Evolutionary conservation across 1,139 yeast species (phyloP).

Genomic region (Pichia cactophila): DNA sequence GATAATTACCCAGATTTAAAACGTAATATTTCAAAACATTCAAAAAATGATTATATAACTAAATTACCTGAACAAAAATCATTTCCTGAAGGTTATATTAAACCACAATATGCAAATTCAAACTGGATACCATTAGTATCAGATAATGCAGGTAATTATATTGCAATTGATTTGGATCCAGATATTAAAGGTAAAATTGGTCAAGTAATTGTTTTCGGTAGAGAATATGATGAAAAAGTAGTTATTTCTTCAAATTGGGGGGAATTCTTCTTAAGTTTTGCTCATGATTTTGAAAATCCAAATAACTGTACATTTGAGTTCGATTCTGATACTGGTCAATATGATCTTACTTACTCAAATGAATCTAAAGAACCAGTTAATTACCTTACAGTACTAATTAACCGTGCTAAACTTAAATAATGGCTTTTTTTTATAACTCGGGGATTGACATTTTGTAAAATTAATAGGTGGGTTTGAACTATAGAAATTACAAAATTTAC

Average conservation of each 20-base stretch:
- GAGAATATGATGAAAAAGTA: conserved; percentile 53
- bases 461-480: no score
- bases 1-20: conserved; percentile 17
- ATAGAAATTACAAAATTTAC: no score
- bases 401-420: conserved; percentile 1
- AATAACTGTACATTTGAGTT: conserved; percentile 47
- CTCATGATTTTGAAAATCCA: conserved; percentile 52
- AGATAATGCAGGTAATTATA: conserved; percentile 83
- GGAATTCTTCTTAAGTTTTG: conserved; percentile 40
- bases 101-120: conserved; percentile 72
- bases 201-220: conserved; percentile 52
- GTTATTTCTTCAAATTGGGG: conserved; percentile 48
- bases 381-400: conserved; percentile 56
- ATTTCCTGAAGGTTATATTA: conserved; percentile 67
- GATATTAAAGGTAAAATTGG: conserved; percentile 71
- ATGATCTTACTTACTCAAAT: conserved; percentile 54
- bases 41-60: conserved; percentile 14
- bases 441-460: no score
- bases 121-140: conserved; percentile 88
- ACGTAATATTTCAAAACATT: conserved; percentile 13
- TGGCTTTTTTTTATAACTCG: background rate
- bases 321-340: conserved; percentile 88
- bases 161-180: conserved; percentile 85
- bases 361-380: conserved; percentile 38
- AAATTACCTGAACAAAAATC: conserved; percentile 56